Evolutionary conservation across 495 filamentous ascomycete genomes (phyloP).

Genomic region (Thermochaetoides thermophila): DNA sequence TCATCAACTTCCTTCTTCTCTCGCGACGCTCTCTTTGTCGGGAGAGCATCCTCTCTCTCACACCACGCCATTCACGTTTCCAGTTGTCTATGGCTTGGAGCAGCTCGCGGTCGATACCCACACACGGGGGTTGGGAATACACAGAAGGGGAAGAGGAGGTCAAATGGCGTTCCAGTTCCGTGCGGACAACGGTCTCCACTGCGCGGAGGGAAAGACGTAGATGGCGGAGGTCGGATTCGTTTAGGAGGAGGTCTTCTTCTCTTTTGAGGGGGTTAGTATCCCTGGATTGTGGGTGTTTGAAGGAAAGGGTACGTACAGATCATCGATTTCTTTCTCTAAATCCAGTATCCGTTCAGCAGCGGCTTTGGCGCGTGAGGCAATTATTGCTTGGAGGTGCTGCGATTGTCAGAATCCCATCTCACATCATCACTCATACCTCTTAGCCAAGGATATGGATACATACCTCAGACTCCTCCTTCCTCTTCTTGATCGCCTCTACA

Average conservation of each 20-base stretch:
- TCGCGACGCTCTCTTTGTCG: conserved; percentile 8
- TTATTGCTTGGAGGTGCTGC: conserved; percentile 38
- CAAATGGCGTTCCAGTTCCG: too few relatives aligned
- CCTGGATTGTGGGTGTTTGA: not conserved
- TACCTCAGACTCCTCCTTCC: conserved; percentile 38
- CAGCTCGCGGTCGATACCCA: conserved; percentile 22
- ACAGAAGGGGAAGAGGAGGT: too few relatives aligned
- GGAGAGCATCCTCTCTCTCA: conserved; percentile 17
- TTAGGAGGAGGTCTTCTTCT: conserved; percentile 16
- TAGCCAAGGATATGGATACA: too few relatives aligned
- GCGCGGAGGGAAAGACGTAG: conserved; percentile 38
- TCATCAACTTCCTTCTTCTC: conserved; percentile 2
- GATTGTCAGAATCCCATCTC: too few relatives aligned
- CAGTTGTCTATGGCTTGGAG: conserved; percentile 29
- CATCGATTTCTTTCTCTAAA: conserved; percentile 31
- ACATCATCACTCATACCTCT: too few relatives aligned
- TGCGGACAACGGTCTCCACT: conserved; percentile 34
- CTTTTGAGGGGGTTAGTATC: conserved; percentile 4
- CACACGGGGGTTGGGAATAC: conserved; percentile 18
- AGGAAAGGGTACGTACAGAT: conserved; percentile 26
- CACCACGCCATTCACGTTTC: conserved; percentile 27
- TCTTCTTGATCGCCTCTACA: conserved; percentile 22
- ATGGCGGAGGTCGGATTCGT: conserved; percentile 30
- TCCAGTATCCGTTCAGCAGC: conserved; percentile 37
- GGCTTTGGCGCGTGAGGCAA: conserved; percentile 34